Evolutionary conservation across 2,329 filamentous ascomycete species (phyloP), one percentile per base, ranked within the genome.

Genomic region (Pseudogymnoascus sp.): DNA sequence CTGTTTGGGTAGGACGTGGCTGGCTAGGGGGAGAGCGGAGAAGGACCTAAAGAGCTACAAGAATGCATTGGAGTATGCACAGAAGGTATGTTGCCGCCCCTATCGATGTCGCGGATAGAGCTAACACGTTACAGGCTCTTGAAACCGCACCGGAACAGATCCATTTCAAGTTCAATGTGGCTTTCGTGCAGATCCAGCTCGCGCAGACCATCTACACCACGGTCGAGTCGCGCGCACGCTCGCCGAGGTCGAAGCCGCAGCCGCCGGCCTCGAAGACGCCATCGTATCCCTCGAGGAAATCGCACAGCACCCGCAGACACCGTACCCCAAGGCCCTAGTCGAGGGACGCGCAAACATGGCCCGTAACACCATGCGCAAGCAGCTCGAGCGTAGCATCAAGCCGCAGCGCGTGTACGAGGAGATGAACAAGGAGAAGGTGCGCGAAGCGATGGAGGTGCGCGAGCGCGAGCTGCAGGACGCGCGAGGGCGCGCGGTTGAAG

Each of bases 281-380:
- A 96, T 97, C 68, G 86, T 88, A 67, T 80, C 83, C 5, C 77
- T 88, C 0, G 85, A 88, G 66, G 83, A 83, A 65, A 87, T 88
- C 66, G 85, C 86, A 3, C 76, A 79, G 33, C 80, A 85, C 64
- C 83, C 84, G 1, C 80, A 85, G 63, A 84, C 95, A 3, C 96
- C 95, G 0, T 99, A 97, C 75, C 95, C 93, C 5, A 88, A 91
- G 69, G 83, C 89, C 64, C 91, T 97, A 69, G 85, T 99, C 37
- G 93, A 97, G 74, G 91, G 96, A 76, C 91, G 96, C 72, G 93
- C 95, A 45, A 96, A 91, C 80, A 99, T 99, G 95, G 93, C 91
- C 67, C 88, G 89, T 65, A 96, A 97, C 74, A 99, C 96, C 0
- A 91, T 96, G 78, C 88, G 90, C 67, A 92, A 91, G 70, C 93